These are phyloP conservation scores for Euphorbia corollata DNA, from an alignment of 441 rosid species.

Conservation along the genomic window DNA sequence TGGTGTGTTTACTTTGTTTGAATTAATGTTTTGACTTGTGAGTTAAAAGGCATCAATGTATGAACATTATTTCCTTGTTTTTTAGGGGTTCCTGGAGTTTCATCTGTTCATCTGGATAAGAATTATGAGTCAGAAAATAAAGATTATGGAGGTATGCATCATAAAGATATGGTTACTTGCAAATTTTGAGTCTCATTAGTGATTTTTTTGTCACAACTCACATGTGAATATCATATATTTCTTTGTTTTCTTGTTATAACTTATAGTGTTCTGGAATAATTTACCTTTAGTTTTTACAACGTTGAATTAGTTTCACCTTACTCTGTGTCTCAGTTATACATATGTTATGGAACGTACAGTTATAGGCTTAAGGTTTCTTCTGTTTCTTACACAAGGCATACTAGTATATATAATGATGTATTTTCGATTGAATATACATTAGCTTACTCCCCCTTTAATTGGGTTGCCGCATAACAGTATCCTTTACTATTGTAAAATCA, in stretches of 20 bases:
- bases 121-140: constrained; percentile 52
- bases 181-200: not conserved
- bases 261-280: too few species aligned
- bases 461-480: not conserved
- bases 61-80: constrained; percentile 12
- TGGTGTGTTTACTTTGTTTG: constrained; percentile 35
- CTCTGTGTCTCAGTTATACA: too few species aligned
- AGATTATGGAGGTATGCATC: constrained; percentile 51
- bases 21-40: constrained; percentile 1
- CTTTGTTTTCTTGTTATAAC: too few species aligned
- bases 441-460: not conserved
- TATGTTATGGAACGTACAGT: too few species aligned
- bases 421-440: not conserved
- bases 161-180: not conserved
- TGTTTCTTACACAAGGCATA: too few species aligned
- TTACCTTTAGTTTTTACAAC: too few species aligned
- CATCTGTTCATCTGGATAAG: constrained; percentile 65
- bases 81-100: constrained; percentile 83
- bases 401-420: not conserved
- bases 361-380: too few species aligned
- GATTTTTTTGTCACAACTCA: not conserved
- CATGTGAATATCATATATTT: too few species aligned
- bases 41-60: constrained; percentile 11
- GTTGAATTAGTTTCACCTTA: too few species aligned
- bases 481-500: not conserved